Evolutionary conservation across 2,329 filamentous ascomycete species (phyloP).

Genomic region (Aspergillus nomiae): DNA sequence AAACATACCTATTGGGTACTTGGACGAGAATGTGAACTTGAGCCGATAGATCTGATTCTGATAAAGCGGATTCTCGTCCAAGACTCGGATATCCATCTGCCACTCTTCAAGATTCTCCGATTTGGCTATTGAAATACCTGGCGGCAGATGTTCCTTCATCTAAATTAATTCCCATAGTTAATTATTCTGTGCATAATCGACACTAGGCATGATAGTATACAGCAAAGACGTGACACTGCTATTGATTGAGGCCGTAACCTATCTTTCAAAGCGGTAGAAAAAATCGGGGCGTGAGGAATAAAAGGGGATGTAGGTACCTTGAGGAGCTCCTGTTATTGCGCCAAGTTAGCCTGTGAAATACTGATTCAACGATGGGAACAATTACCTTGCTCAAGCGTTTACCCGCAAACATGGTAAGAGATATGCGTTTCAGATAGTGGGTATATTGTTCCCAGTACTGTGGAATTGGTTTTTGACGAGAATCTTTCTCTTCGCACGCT

Average conservation of each 20-base stretch:
- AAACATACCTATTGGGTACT: slow-evolving; percentile 82
- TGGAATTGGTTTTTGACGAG: neutral
- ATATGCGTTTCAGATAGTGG: neutral
- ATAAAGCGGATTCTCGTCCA: slow-evolving; percentile 91
- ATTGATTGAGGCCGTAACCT: neutral
- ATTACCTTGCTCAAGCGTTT: slow-evolving; percentile 52
- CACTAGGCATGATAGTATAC: neutral
- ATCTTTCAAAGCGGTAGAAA: neutral
- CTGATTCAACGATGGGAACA: neutral
- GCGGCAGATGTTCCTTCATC: slow-evolving; percentile 61
- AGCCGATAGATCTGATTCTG: slow-evolving; percentile 76
- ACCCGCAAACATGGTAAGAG: slow-evolving; percentile 50
- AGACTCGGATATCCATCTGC: slow-evolving; percentile 86
- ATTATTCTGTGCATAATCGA: neutral
- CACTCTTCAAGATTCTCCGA: slow-evolving; percentile 86
- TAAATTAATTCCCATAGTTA: slow-evolving; percentile 26
- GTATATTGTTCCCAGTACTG: neutral
- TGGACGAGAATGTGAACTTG: slow-evolving; percentile 79
- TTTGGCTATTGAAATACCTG: slow-evolving; percentile 75
- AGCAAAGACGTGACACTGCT: neutral
- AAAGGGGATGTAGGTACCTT: slow-evolving; percentile 47
- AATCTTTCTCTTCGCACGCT: neutral
- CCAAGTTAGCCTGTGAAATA: slow-evolving; percentile 23
- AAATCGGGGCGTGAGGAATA: neutral
- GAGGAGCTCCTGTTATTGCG: slow-evolving; percentile 50